These are phyloP conservation scores for carrot (Daucus carota) DNA, from an alignment of 129 eudicot species.

Conservation along the genomic window DH1_v3.0 NC_030381.2:30487001-30487500, in stretches of 20 bases:
- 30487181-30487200: neutral
- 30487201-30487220: neutral
- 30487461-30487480: too few species aligned
- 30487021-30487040: neutral
- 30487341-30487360: neutral
- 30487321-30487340: too few species aligned
- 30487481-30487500: too few species aligned
- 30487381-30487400: neutral
- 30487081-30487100: neutral
- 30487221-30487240: constrained; percentile 12
- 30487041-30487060: too few species aligned
- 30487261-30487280: constrained; percentile 29
- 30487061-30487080: neutral
- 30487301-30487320: constrained; percentile 19
- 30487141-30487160: neutral
- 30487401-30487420: neutral
- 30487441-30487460: too few species aligned
- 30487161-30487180: neutral
- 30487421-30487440: neutral
- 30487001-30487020: too few species aligned
- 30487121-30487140: neutral
- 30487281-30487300: constrained; percentile 25
- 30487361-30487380: neutral
- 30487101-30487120: neutral
- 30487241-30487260: constrained; percentile 29